Base-by-base conservation (phyloP, 2,329 filamentous ascomycete species). In the Domatiomyces catenatus region DNA sequence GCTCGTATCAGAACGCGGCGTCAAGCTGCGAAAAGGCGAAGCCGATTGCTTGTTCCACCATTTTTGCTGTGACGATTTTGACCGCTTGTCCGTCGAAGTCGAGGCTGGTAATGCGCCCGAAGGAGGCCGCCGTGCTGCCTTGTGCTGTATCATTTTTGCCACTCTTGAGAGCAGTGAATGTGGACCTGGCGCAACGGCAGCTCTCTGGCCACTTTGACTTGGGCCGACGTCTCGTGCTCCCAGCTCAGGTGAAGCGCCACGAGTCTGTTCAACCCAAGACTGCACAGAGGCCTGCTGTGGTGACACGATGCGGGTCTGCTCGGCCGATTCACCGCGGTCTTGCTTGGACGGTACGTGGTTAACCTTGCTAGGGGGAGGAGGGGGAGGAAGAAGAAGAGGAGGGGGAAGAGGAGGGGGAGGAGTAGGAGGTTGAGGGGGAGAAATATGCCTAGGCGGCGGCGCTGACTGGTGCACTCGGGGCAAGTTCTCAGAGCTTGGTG, bases 221-320 rank as follows among this genome's bases (percentile, higher is more conserved):
- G 50, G 49, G 18, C 50, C 50, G 20, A 55, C 28, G 24, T 52
- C 46, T 19, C 50, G 44, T 3, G 46, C 49, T 18, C 53, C 53
- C 12, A 55, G 24, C 44, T 52, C 53, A 12, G 53, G 53, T 6
- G 53, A 55, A 18, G 26, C 32, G 2, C 36, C 42, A 3, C 26
- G 44, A 24, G 44, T 26, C 19, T 45, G 43, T 19, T 47, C 20
- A 12, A 47, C 20, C 45, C 45, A 47, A 32, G 45, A 47, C 28
- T 32, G 20, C n/a, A 45, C 43, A 3, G n/a, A 19, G 12, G n/a
- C 12, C 43, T 45, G 43, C n/a, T 45, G 43, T 17, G 2, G 17
- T 3, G n/a, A 5, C 10, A 2, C 43, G 10, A 45, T n/a, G 4
- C n/a, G 3, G 22, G 10, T 26, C 19, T 45, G 43, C 43, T 20